Base-by-base conservation (phyloP, 768 basidiomycete genomes). In the Mycena vitilis region DNA sequence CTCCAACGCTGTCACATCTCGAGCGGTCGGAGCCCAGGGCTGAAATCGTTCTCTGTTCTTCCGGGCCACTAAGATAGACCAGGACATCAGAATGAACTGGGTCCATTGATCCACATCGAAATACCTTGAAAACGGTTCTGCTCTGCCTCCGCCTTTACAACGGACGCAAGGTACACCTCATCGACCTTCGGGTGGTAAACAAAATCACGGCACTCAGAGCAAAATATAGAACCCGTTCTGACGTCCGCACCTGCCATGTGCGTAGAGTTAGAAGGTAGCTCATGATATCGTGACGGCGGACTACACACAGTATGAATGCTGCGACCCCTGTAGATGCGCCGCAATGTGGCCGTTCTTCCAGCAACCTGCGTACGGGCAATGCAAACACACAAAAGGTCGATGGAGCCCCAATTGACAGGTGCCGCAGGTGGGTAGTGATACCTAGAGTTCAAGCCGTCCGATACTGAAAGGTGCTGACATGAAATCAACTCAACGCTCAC, bases 191-290 rank as follows among this genome's bases (percentile, higher is more conserved):
- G 69, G 65, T 88, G 79, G 55, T 85, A 86, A 36, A 88, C 79
- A 63, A 88, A 85, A 72, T 91, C 88, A 48, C 85, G 79, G 75
- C 90, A 91, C 36, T 80, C 77, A 13, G 75, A 71, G 74, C 91
- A 91, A 71, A 82, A 91, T 3, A 91, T 77, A 11, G 80, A 78
- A 5, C 91, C 90, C 0, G 87, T 82, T 56, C 81, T 80, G 4
- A 85, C 78, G 74, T 91, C 89, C 44, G 85, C 82, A 66, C 86
- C 90, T 91, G 49, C 5, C 25, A 15, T n/a, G 1, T 8, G 10
- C 30, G 30, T 30, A 30, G 30, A 30, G 16, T 58, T 11, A 57
- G 34, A 34, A 22, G 36, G 53, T 20, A n/a, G 22, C 11, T n/a
- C 7, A 10, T 18, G 0, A 15, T 10, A 22, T 5, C 30, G 30